Conservation (phyloP, 805 yeast genomes). For the Metschnikowia kunwiensis region DNA sequence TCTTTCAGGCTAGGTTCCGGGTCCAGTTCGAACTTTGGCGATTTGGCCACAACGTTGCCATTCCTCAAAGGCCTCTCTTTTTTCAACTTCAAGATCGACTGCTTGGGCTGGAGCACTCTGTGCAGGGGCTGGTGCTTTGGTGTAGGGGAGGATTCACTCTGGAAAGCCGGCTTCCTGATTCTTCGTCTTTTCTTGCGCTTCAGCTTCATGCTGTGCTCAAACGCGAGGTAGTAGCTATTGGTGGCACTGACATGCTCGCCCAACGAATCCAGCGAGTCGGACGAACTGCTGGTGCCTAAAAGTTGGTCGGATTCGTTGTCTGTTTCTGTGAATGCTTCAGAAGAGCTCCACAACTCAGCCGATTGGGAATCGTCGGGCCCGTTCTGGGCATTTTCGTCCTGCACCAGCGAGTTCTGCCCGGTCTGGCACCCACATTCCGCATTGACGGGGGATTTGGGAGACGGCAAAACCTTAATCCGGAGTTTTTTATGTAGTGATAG, state of each 20-base stretch:
- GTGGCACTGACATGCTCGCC: constrained; percentile 13
- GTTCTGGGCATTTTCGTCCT: constrained; percentile 2
- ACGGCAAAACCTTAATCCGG: constrained; percentile 33
- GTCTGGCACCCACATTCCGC: constrained; percentile 1
- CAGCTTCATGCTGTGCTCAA: constrained; percentile 12
- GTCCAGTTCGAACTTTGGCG: no score
- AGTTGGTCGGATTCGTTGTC: constrained; percentile 18
- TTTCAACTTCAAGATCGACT: constrained; percentile 37
- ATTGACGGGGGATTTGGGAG: background rate
- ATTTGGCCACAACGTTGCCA: no score
- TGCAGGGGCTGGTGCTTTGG: constrained; percentile 41
- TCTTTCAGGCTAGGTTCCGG: no score
- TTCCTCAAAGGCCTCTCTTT: no score
- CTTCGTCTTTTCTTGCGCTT: constrained; percentile 3
- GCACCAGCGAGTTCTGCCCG: no score
- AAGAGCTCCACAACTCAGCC: constrained; percentile 25
- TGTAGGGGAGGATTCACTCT: constrained; percentile 7
- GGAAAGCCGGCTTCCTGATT: no score
- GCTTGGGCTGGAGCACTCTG: constrained; percentile 38
- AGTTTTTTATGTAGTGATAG: constrained; percentile 41
- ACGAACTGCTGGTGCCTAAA: constrained; percentile 2
- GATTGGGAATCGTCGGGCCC: no score
- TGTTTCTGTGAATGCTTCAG: constrained; percentile 25
- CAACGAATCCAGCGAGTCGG: constrained; percentile 7
- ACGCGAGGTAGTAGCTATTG: constrained; percentile 21